Percentiles rank a stretch among this genome's conserved stretches.
Evolutionary conservation across 805 yeast species (phyloP).

Genomic region (Sugiyamaella americana): DNA sequence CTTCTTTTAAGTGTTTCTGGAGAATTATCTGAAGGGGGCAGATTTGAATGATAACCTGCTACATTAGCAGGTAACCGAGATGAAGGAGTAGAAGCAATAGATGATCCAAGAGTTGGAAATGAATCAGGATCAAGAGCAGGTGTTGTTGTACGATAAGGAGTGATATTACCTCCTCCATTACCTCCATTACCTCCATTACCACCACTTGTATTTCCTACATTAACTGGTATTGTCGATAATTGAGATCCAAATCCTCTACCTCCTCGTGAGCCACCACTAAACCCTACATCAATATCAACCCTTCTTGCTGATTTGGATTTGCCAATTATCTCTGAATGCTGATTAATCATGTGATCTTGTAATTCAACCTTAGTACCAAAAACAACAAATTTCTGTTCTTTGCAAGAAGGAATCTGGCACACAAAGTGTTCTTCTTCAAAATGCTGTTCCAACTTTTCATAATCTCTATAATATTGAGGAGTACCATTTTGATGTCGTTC

Average conservation of each 20-base stretch:
- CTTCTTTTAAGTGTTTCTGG: constrained; percentile 50
- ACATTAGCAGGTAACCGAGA: constrained; percentile 14
- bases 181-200: background rate
- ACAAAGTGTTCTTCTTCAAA: constrained; percentile 67
- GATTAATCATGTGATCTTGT: constrained; percentile 79
- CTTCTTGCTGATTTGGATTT: constrained; percentile 29
- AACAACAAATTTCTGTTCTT: constrained; percentile 88
- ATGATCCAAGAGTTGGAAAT: constrained; percentile 24
- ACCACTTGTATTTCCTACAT: constrained; percentile 5
- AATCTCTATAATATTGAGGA: constrained; percentile 74
- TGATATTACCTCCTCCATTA: constrained; percentile 4
- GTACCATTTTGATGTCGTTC: constrained; percentile 48
- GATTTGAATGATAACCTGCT: constrained; percentile 13
- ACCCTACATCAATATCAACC: constrained; percentile 16
- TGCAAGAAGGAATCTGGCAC: constrained; percentile 70
- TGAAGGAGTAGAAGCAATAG: background rate
- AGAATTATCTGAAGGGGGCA: constrained; percentile 24
- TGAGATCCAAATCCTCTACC: constrained; percentile 47
- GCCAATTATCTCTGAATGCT: constrained; percentile 61
- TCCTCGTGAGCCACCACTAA: constrained; percentile 22
- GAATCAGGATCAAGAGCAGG: constrained; percentile 11
- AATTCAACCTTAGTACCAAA: constrained; percentile 81
- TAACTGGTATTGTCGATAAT: constrained; percentile 48
- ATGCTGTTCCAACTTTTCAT: constrained; percentile 68
- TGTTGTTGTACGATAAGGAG: background rate